Evolutionary conservation across 1,284 basidiomycete genomes (phyloP).

Genomic region (Mycena sp.): DNA sequence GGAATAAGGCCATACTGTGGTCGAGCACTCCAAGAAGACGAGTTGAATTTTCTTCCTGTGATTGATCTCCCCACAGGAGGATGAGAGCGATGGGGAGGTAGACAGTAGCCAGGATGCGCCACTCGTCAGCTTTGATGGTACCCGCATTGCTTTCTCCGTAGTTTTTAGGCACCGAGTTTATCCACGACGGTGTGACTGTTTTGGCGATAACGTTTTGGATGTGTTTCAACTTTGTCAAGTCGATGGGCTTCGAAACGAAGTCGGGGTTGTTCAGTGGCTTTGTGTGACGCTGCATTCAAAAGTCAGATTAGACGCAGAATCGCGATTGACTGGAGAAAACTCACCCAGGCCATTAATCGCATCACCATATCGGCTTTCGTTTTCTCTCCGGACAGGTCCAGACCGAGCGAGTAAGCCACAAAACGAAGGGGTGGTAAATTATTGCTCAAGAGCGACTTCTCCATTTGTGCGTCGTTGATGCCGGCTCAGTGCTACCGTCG

Average conservation of each 20-base stretch:
- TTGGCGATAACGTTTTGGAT: slow-evolving; percentile 37
- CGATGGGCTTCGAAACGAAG: slow-evolving; percentile 17
- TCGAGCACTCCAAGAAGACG: slow-evolving; percentile 22
- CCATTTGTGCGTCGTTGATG: slow-evolving; percentile 5
- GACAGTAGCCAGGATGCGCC: slow-evolving; percentile 38
- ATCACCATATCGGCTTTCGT: slow-evolving; percentile 9
- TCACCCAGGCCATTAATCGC: slow-evolving; percentile 23
- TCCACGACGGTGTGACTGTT: slow-evolving; percentile 33
- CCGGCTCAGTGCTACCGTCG: neutral
- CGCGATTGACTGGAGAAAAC: slow-evolving; percentile 1
- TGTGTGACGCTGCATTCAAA: slow-evolving; percentile 24
- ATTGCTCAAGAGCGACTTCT: neutral
- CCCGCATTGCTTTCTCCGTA: slow-evolving; percentile 33
- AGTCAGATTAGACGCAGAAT: too few species aligned
- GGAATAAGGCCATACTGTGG: slow-evolving; percentile 28
- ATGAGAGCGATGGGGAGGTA: slow-evolving; percentile 38
- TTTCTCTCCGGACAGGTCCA: neutral
- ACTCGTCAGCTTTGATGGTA: slow-evolving; percentile 42
- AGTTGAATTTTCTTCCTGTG: slow-evolving; percentile 6
- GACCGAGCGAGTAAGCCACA: neutral
- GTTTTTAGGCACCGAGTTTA: slow-evolving; percentile 23
- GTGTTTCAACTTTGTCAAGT: slow-evolving; percentile 18
- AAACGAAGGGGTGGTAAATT: neutral
- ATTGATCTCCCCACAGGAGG: slow-evolving; percentile 36
- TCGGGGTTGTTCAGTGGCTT: slow-evolving; percentile 5